These are phyloP conservation scores for Ceratobasidium sp. DNA, from an alignment of 1,284 basidiomycete species.

Conservation along the genomic window DNA sequence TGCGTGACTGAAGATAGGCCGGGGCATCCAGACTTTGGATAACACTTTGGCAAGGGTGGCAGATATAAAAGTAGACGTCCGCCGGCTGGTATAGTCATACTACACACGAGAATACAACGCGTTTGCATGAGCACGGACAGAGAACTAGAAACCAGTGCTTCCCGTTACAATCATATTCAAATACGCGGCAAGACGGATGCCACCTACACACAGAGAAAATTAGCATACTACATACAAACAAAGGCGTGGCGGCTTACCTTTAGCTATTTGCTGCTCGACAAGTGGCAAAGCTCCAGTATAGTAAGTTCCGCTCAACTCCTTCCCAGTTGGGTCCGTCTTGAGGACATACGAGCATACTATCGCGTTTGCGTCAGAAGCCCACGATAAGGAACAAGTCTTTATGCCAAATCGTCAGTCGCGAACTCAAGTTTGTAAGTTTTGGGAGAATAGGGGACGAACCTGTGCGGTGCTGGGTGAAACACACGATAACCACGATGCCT, in stretches of 20 bases:
- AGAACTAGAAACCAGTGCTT: slow-evolving; percentile 31
- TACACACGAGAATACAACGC: too few relatives aligned
- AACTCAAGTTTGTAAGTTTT: background rate
- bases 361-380: slow-evolving; percentile 48
- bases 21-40: too few relatives aligned
- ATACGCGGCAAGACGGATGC: slow-evolving; percentile 47
- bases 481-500: slow-evolving; percentile 46
- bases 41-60: too few relatives aligned
- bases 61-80: too few relatives aligned
- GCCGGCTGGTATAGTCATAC: too few relatives aligned
- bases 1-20: too few relatives aligned
- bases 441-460: background rate
- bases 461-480: slow-evolving; percentile 41
- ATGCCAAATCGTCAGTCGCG: background rate
- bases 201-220: slow-evolving; percentile 25
- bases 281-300: slow-evolving; percentile 44
- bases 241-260: slow-evolving; percentile 36
- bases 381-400: slow-evolving; percentile 47
- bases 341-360: slow-evolving; percentile 48
- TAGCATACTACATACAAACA: background rate
- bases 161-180: slow-evolving; percentile 49
- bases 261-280: slow-evolving; percentile 49
- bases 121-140: too few relatives aligned
- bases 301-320: slow-evolving; percentile 43
- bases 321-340: slow-evolving; percentile 32